Base-by-base conservation (phyloP, 331 rosid species). In the Saraca asoca region DNA sequence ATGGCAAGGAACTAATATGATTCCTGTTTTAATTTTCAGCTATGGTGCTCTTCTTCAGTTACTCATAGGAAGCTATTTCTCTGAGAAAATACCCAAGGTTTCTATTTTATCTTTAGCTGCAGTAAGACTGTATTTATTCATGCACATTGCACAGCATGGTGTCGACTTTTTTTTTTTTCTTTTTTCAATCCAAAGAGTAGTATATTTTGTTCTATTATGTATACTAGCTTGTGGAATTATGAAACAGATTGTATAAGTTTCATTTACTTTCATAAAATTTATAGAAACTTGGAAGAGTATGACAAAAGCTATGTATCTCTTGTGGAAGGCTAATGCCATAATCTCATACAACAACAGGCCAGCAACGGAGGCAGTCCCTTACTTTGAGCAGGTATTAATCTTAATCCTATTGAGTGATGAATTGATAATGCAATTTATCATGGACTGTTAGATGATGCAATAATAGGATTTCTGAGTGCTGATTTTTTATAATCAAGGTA, bases 341-440 rank as follows among this genome's bases (percentile, higher is more conserved):
- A 88, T 94, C 65, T 79, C 98, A 6, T 94, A 81, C 90, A 94
- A 88, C 88, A 94, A 90, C 82, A 86, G 83, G 81, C 90, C 98
- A 31, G 98, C 96, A 37, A 85, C 97, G 6, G 95, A 90, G 79
- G 98, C 98, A 12, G 97, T 94, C 64, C 98, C 98, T 53, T 88
- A 86, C 91, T 90, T 94, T 79, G 98, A 86, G 87, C 98, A 85
- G 98, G 98, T 93, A 72, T 60, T 50, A 24, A 20, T 60, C 14
- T 31, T 62, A 51, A 9, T 14, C 48, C 51, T 66, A 70, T 16
- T 71, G 51, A 49, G 54, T 56, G 14, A 24, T 34, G 19, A 61
- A 24, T 24, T 24, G 3, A 29, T 56, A 54, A 61, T 15, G 39
- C 54, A 45, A 31, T 67, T 57, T 67, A 12, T 31, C 15, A 49